phyloP scores from a whole-genome alignment of 495 filamentous ascomycete genomes.

The Aspergillus diversus region DNA sequence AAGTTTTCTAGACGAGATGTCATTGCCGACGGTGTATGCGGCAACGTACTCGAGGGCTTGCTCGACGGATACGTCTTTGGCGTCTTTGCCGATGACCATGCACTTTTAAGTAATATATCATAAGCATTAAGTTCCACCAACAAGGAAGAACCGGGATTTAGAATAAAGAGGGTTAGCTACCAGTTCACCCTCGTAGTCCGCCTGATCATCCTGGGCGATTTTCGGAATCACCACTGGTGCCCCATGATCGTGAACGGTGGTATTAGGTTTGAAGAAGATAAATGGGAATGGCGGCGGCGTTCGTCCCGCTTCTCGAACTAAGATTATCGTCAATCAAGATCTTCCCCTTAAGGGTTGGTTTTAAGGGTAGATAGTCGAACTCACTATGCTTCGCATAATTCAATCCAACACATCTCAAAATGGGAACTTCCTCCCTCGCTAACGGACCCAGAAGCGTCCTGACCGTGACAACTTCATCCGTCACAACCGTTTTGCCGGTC shows the following conservation, averaged over 20 bases:
- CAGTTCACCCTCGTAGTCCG: conserved; percentile 57
- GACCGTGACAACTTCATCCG: conserved; percentile 38
- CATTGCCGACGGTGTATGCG: conserved; percentile 72
- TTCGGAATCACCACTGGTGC: conserved; percentile 47
- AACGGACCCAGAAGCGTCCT: conserved; percentile 38
- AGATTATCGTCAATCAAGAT: background rate
- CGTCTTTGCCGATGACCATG: conserved; percentile 65
- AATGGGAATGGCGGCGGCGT: conserved; percentile 48
- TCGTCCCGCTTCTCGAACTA: conserved; percentile 51
- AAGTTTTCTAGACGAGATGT: conserved; percentile 72
- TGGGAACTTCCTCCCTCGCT: conserved; percentile 35
- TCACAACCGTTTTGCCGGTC: conserved; percentile 33
- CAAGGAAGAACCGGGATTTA: background rate
- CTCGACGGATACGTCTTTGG: conserved; percentile 61
- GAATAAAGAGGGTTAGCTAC: conserved; percentile 6
- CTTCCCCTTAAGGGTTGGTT: background rate
- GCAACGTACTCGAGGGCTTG: conserved; percentile 67
- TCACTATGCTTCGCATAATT: conserved; percentile 45
- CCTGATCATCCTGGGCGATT: conserved; percentile 51
- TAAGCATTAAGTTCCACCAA: background rate
- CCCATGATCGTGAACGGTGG: conserved; percentile 43
- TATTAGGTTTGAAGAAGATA: conserved; percentile 53
- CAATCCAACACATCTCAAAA: conserved; percentile 41
- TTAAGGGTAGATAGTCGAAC: conserved; percentile 20
- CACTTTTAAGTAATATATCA: conserved; percentile 3